Percentiles rank a stretch among this genome's conserved stretches.
These are phyloP conservation scores for Bruguiera sexangula DNA, from an alignment of 345 rosid species.

Conservation along the genomic window DNA sequence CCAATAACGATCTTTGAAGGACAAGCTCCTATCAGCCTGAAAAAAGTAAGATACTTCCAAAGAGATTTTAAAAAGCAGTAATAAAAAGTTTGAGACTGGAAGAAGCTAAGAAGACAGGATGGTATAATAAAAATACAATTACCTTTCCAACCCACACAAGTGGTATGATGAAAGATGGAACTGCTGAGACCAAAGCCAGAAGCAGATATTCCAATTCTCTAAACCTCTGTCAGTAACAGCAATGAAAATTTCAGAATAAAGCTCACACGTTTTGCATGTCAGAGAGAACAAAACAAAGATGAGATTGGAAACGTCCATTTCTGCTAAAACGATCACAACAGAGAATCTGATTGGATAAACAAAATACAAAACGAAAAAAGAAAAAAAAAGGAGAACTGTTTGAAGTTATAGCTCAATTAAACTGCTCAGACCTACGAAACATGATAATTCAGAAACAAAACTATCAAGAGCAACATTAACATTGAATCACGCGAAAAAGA, in stretches of 20 bases:
- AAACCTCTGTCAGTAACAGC: conserved; percentile 51
- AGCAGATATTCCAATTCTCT: conserved; percentile 91
- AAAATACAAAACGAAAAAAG: too few relatives aligned
- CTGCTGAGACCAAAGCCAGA: conserved; percentile 68
- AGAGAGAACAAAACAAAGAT: too few relatives aligned
- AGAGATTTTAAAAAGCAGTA: too few relatives aligned
- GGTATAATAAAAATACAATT: conserved; percentile 4
- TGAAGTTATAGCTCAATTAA: too few relatives aligned
- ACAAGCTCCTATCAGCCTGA: conserved; percentile 69
- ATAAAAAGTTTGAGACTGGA: not conserved
- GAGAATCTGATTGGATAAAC: too few relatives aligned
- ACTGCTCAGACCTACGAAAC: too few relatives aligned
- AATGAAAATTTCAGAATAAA: conserved; percentile 4
- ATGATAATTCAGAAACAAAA: too few relatives aligned
- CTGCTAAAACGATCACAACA: too few relatives aligned
- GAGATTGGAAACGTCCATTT: too few relatives aligned
- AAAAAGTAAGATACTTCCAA: not conserved
- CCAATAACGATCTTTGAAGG: conserved; percentile 87
- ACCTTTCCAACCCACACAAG: conserved; percentile 72
- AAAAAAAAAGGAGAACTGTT: too few relatives aligned
- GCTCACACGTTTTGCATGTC: not conserved
- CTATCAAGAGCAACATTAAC: too few relatives aligned
- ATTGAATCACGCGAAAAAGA: too few relatives aligned
- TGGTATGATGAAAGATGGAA: conserved; percentile 76
- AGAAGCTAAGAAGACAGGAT: not conserved